Evolutionary conservation across 1,139 yeast genomes (phyloP).

Genomic region (Tardiomyces blankii): DNA sequence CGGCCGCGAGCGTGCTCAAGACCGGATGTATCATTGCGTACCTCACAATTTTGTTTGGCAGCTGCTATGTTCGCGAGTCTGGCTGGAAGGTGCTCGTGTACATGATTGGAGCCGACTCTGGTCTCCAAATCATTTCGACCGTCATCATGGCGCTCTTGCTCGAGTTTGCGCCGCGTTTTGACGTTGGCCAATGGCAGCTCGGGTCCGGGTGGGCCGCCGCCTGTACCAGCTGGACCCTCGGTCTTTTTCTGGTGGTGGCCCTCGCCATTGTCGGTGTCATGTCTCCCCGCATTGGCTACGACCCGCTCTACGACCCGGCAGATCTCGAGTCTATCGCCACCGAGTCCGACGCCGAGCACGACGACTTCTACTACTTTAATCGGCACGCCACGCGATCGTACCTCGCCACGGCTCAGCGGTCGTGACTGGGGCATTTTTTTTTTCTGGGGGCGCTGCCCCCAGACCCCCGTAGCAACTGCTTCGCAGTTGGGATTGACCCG

Average conservation of each 20-base stretch:
- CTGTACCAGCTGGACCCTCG: conserved; percentile 10
- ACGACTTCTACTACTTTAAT: conserved; percentile 12
- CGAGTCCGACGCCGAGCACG: conserved; percentile 8
- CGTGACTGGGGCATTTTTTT: background rate
- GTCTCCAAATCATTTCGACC: conserved; percentile 8
- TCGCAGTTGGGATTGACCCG: too few species aligned
- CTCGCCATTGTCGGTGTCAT: conserved; percentile 11
- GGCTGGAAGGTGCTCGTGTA: conserved; percentile 12
- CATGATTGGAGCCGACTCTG: conserved; percentile 7
- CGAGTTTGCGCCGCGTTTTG: conserved; percentile 9
- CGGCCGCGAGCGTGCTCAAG: conserved; percentile 14
- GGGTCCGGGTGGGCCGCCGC: conserved; percentile 13
- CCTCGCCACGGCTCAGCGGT: background rate
- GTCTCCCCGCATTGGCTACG: conserved; percentile 9
- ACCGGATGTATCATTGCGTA: conserved; percentile 11
- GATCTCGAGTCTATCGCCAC: conserved; percentile 9
- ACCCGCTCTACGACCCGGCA: conserved; percentile 8
- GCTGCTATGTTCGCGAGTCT: conserved; percentile 7
- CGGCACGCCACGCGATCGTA: conserved; percentile 3
- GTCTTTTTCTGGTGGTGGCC: conserved; percentile 7
- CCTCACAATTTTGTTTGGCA: conserved; percentile 9
- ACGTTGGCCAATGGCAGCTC: conserved; percentile 10
- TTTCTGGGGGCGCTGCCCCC: too few species aligned
- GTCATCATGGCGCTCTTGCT: conserved; percentile 9
- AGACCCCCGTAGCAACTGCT: too few species aligned